Evolutionary conservation across 2,329 filamentous ascomycete species (phyloP), one percentile per base, ranked within the genome.

Genomic region (Orbilia quercus): DNA sequence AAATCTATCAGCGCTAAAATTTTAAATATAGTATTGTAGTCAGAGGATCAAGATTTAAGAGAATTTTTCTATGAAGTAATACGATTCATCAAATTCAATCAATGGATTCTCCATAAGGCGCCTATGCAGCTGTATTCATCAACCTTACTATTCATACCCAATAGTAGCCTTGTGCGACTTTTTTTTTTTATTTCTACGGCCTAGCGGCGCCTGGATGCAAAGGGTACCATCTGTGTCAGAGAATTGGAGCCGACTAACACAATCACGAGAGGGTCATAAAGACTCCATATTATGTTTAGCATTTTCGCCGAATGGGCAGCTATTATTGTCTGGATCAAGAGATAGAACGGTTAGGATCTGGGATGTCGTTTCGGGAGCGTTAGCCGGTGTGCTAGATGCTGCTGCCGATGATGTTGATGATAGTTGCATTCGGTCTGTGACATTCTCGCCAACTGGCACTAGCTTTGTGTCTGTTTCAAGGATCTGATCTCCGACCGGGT

Each of bases 281-380:
- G 6, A 2, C 14, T 2, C 2, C 7, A 16, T 14, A 9, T 22
- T 20, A 23, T 20, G 14, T 16, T 23, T 70, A 12, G 47, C 36
- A 16, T 98, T 98, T 81, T 96, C 92, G 0, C 92, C 93, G 0
- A 92, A 98, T 79, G 93, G 92, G 36, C 85, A 87, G 7, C 85
- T 93, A 66, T 92, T 99, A 77, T 94, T 95, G 9, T 31, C 28
- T 31, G 28, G 28, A 31, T 31, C 9, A 31, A 31, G 28, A 5
- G 28, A 31, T 31, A 9, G 28, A 5, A 31, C 28, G 9, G 28
- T 31, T 9, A 31, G 9, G 28, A 31, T 31, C 28, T 31, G 28
- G 28, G 28, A 31, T 9, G 9, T 9, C 4, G 4, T 9, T 31
- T 31, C 28, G 9, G 28, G 28, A 9, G 9, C 5, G 4, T 31